Conservation (phyloP, 208 protist genomes). For the Trypanosoma rangeli region DNA sequence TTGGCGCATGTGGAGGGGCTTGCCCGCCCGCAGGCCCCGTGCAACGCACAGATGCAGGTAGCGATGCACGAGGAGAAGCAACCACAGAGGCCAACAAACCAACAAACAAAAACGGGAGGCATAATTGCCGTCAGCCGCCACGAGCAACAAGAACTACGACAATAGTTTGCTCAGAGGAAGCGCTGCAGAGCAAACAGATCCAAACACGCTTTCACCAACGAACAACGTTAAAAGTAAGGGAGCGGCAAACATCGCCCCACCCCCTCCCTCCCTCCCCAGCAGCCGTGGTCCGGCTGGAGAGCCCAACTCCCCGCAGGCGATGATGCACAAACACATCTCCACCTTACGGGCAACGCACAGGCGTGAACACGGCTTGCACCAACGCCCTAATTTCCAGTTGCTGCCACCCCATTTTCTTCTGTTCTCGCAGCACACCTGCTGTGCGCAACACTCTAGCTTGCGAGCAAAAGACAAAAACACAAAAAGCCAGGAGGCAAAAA, state of each 20-base stretch:
- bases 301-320: no score
- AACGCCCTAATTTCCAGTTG: no score
- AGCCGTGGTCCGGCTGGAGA: no score
- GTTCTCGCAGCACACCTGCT: neutral
- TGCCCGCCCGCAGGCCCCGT: no score
- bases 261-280: no score
- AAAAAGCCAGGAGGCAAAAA: slow-evolving; percentile 17
- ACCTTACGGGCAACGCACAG: no score
- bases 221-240: slow-evolving; percentile 3
- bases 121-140: neutral
- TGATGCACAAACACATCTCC: no score
- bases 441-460: neutral
- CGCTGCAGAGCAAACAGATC: neutral
- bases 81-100: slow-evolving; percentile 26
- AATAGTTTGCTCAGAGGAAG: neutral
- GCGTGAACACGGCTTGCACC: no score
- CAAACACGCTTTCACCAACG: neutral
- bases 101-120: slow-evolving; percentile 8
- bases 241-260: no score
- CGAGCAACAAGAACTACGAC: neutral
- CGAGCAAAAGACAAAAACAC: neutral
- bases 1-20: no score
- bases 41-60: no score
- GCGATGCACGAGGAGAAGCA: no score
- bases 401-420: neutral